A percentile compares a stretch with the other conserved stretches of the same genome.
These are phyloP conservation scores for Melampsora occidentalis DNA, from an alignment of 1,284 basidiomycete genomes.

Conservation along the genomic window DNA sequence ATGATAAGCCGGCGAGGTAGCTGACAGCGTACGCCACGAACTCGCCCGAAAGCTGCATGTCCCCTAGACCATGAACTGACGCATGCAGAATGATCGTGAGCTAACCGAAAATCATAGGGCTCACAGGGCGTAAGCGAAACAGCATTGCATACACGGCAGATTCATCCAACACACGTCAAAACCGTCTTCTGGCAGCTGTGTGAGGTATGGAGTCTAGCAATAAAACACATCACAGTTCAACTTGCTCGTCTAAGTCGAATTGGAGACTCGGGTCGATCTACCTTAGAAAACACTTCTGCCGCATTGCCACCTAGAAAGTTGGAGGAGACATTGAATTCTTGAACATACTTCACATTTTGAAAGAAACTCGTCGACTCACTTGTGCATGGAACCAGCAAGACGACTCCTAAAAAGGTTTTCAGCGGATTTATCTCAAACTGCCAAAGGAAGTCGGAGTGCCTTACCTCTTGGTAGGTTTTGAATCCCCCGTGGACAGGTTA, in stretches of 20 bases:
- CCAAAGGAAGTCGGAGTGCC: background rate
- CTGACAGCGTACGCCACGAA: constrained; percentile 52
- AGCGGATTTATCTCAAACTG: background rate
- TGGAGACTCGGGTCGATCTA: background rate
- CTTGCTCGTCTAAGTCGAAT: background rate
- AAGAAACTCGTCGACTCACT: constrained; percentile 3
- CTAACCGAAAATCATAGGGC: background rate
- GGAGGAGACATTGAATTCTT: background rate
- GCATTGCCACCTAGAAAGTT: background rate
- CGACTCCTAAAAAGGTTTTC: constrained; percentile 11
- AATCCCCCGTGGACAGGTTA: constrained; percentile 10
- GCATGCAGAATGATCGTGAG: background rate
- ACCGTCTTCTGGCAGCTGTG: constrained; percentile 45
- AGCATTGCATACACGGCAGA: constrained; percentile 46
- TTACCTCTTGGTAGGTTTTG: background rate
- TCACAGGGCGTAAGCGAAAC: background rate
- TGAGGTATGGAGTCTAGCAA: constrained; percentile 13
- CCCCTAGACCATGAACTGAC: constrained; percentile 45
- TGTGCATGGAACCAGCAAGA: constrained; percentile 33
- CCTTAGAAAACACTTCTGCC: background rate
- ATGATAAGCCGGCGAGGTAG: constrained; percentile 48
- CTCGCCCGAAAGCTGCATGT: constrained; percentile 51
- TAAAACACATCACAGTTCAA: background rate
- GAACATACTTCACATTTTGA: background rate
- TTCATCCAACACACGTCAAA: constrained; percentile 53